phyloP scores from a whole-genome alignment of 2,329 filamentous ascomycete species.

The Colletotrichum magnum region DNA sequence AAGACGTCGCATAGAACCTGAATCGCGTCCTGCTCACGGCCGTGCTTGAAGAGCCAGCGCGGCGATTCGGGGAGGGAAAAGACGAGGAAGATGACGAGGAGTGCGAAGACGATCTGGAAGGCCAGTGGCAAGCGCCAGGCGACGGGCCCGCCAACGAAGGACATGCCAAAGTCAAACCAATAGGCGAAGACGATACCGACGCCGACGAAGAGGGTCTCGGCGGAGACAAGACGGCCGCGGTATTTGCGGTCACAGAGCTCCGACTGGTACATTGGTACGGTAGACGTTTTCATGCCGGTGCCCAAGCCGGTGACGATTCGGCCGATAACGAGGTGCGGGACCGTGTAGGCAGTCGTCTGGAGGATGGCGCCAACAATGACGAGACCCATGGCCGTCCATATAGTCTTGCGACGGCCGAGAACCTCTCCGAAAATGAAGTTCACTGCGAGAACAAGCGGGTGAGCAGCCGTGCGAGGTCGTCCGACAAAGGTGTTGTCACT shows the following conservation, averaged over 20 bases:
- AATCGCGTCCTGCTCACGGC: conserved; percentile 53
- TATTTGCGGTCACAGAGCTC: conserved; percentile 60
- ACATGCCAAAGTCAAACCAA: conserved; percentile 55
- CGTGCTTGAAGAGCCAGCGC: conserved; percentile 55
- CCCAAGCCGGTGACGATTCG: conserved; percentile 58
- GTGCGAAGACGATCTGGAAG: conserved; percentile 53
- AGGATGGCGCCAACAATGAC: conserved; percentile 53
- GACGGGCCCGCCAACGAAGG: conserved; percentile 47
- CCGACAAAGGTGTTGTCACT: not conserved
- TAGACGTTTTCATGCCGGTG: conserved; percentile 53
- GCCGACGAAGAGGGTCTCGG: conserved; percentile 56
- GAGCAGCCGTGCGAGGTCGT: not conserved
- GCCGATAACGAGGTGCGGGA: conserved; percentile 58
- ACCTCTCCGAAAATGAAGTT: conserved; percentile 50
- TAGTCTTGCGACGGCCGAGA: conserved; percentile 50
- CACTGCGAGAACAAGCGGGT: not conserved
- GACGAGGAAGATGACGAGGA: conserved; percentile 52
- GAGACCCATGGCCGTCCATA: conserved; percentile 49
- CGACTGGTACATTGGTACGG: conserved; percentile 58
- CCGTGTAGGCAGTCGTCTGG: conserved; percentile 51
- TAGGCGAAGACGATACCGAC: conserved; percentile 57
- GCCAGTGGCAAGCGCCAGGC: conserved; percentile 46
- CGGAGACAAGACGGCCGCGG: conserved; percentile 58
- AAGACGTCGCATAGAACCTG: conserved; percentile 56
- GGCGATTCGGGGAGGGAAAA: conserved; percentile 58